A percentile compares a stretch with the other conserved stretches of the same genome.
These are phyloP conservation scores for Salisapilia sapeloensis DNA, from an alignment of 352 stramenopile species.

Conservation along the genomic window DNA sequence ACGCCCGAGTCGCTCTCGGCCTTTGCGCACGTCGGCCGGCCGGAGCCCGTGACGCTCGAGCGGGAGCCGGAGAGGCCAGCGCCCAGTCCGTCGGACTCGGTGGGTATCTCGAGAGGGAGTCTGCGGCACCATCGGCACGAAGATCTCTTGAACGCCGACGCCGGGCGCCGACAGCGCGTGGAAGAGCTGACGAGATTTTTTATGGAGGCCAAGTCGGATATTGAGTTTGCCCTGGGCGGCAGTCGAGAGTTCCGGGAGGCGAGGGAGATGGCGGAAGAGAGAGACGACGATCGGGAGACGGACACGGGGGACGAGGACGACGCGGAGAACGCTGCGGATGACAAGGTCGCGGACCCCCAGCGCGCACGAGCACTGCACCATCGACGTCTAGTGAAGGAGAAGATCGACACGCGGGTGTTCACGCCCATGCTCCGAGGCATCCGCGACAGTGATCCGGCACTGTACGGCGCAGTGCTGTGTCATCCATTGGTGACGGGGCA, in stretches of 20 bases:
- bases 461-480: slow-evolving; percentile 74
- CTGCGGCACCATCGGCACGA: slow-evolving; percentile 20
- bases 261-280: slow-evolving; percentile 39
- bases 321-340: slow-evolving; percentile 19
- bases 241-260: slow-evolving; percentile 44
- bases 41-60: slow-evolving; percentile 59
- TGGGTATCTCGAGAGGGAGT: slow-evolving; percentile 4
- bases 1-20: slow-evolving; percentile 58
- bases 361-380: slow-evolving; percentile 26
- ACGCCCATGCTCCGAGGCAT: slow-evolving; percentile 59
- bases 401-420: slow-evolving; percentile 63
- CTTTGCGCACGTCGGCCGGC: slow-evolving; percentile 31
- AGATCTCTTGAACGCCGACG: slow-evolving; percentile 56
- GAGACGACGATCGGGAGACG: slow-evolving; percentile 39
- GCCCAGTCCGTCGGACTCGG: slow-evolving; percentile 6
- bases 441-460: slow-evolving; percentile 54
- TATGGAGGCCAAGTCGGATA: slow-evolving; percentile 82
- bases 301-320: slow-evolving; percentile 42
- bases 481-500: slow-evolving; percentile 67
- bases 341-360: slow-evolving; percentile 17
- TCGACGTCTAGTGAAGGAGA: slow-evolving; percentile 33
- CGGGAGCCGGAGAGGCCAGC: slow-evolving; percentile 25
- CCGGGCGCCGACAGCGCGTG: slow-evolving; percentile 56
- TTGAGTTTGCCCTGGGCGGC: slow-evolving; percentile 70
- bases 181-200: slow-evolving; percentile 81